Evolutionary conservation across 2,329 filamentous ascomycete genomes (phyloP).

Genomic region (Tolypocladium tropicale): DNA sequence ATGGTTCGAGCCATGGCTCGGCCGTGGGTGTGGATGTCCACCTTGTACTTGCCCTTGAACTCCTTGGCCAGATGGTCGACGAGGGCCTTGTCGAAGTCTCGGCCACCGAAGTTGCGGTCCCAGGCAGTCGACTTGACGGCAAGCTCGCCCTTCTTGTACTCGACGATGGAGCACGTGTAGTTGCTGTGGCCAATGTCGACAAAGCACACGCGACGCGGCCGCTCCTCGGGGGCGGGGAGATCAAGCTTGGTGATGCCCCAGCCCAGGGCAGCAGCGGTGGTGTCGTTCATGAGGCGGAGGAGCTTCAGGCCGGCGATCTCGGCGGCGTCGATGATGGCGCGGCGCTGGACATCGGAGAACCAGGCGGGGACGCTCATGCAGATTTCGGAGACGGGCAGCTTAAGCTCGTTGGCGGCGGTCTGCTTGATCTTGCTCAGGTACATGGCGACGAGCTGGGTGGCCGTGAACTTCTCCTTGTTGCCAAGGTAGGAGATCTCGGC

Average conservation of each 20-base stretch:
- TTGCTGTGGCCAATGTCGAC: slow-evolving; percentile 95
- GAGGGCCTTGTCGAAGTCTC: slow-evolving; percentile 91
- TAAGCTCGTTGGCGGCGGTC: slow-evolving; percentile 78
- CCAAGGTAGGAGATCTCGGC: slow-evolving; percentile 88
- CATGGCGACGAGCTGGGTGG: slow-evolving; percentile 89
- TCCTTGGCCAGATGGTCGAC: slow-evolving; percentile 92
- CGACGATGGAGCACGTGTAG: slow-evolving; percentile 88
- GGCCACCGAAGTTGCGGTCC: slow-evolving; percentile 93
- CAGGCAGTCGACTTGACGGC: slow-evolving; percentile 85
- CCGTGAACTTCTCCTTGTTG: slow-evolving; percentile 92
- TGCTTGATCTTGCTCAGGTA: slow-evolving; percentile 90
- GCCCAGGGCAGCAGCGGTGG: slow-evolving; percentile 87
- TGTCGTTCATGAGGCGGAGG: slow-evolving; percentile 94
- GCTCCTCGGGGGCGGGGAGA: slow-evolving; percentile 79
- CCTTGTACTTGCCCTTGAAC: slow-evolving; percentile 97
- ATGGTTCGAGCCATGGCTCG: slow-evolving; percentile 84
- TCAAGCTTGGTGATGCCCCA: slow-evolving; percentile 98
- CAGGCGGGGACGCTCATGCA: slow-evolving; percentile 91
- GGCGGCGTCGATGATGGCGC: slow-evolving; percentile 78
- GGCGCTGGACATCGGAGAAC: slow-evolving; percentile 93
- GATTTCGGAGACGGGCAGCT: slow-evolving; percentile 82
- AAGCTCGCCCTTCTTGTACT: slow-evolving; percentile 95
- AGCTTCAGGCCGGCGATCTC: slow-evolving; percentile 91
- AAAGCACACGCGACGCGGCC: slow-evolving; percentile 81
- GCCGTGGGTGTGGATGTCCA: slow-evolving; percentile 82